A percentile compares a stretch with the other conserved stretches of the same genome.
phyloP scores from a whole-genome alignment of 352 stramenopile species.

The Phytophthora pluvialis region DNA sequence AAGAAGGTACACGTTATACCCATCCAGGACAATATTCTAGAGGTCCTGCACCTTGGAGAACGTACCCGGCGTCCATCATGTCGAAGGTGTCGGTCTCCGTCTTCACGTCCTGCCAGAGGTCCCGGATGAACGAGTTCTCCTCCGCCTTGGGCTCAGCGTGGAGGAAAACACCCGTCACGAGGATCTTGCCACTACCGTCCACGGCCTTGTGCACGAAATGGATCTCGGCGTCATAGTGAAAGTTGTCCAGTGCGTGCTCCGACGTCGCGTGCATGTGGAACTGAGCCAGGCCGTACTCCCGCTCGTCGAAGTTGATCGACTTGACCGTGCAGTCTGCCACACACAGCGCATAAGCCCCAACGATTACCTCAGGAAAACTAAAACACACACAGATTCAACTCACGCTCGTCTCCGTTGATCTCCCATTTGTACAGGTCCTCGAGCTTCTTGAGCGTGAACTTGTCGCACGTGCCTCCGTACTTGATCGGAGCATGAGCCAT shows the following conservation, averaged over 20 bases:
- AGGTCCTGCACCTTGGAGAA: not conserved
- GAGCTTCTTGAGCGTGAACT: constrained; percentile 65
- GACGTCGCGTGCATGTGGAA: constrained; percentile 59
- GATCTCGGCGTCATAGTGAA: constrained; percentile 54
- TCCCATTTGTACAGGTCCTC: constrained; percentile 74
- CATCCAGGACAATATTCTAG: too few species aligned
- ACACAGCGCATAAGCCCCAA: not conserved
- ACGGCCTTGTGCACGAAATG: constrained; percentile 60
- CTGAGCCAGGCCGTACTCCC: constrained; percentile 59
- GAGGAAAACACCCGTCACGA: constrained; percentile 54
- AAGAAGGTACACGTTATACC: too few species aligned
- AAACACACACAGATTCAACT: not conserved
- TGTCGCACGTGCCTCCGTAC: constrained; percentile 53
- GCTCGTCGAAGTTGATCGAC: constrained; percentile 49
- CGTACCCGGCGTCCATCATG: constrained; percentile 35
- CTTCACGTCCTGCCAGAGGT: constrained; percentile 51
- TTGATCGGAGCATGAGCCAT: constrained; percentile 48
- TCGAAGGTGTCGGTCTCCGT: constrained; percentile 40
- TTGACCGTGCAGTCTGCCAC: constrained; percentile 55
- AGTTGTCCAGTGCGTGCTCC: constrained; percentile 53
- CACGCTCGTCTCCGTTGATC: constrained; percentile 46
- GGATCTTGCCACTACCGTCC: constrained; percentile 30
- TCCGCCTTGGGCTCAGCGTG: constrained; percentile 37
- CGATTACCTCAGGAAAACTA: not conserved
- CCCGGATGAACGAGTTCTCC: constrained; percentile 56